Evolutionary conservation across 2,329 filamentous ascomycete genomes (phyloP).

Genomic region (Mariannaea elegans): DNA sequence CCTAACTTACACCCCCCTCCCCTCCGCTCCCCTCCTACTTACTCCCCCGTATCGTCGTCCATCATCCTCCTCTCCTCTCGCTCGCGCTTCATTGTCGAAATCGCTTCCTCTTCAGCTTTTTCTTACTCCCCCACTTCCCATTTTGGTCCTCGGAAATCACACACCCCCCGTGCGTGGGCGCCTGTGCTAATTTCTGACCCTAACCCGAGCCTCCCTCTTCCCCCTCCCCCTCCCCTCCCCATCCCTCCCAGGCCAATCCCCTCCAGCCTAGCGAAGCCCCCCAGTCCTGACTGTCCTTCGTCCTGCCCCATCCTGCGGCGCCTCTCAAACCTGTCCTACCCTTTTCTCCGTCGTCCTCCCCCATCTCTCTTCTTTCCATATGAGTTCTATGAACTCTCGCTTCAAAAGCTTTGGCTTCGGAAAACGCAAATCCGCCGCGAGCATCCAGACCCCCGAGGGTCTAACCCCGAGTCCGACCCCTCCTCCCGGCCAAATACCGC

Average conservation of each 20-base stretch:
- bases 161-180: constrained; percentile 22
- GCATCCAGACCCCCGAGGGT: constrained; percentile 62
- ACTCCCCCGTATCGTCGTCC: neutral
- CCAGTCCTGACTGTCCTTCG: constrained; percentile 23
- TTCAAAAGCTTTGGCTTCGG: constrained; percentile 84
- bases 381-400: constrained; percentile 83
- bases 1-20: neutral
- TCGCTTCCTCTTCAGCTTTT: constrained; percentile 8
- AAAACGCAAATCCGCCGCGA: constrained; percentile 77
- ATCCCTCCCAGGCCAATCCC: constrained; percentile 32
- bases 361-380: constrained; percentile 52
- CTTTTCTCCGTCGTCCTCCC: constrained; percentile 37
- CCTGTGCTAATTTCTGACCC: constrained; percentile 40
- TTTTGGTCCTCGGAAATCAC: constrained; percentile 10
- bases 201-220: constrained; percentile 32
- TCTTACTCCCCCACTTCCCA: constrained; percentile 12
- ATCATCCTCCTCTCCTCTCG: neutral
- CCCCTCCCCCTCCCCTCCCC: constrained; percentile 28
- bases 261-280: constrained; percentile 16
- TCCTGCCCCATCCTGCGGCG: constrained; percentile 35
- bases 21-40: neutral
- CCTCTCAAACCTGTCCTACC: constrained; percentile 40
- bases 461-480: constrained; percentile 44
- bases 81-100: neutral
- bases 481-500: constrained; percentile 60